Percentiles rank a stretch among this genome's conserved stretches.
phyloP scores from a whole-genome alignment of 1,284 basidiomycete species.

The Neonothopanus nambi region DNA sequence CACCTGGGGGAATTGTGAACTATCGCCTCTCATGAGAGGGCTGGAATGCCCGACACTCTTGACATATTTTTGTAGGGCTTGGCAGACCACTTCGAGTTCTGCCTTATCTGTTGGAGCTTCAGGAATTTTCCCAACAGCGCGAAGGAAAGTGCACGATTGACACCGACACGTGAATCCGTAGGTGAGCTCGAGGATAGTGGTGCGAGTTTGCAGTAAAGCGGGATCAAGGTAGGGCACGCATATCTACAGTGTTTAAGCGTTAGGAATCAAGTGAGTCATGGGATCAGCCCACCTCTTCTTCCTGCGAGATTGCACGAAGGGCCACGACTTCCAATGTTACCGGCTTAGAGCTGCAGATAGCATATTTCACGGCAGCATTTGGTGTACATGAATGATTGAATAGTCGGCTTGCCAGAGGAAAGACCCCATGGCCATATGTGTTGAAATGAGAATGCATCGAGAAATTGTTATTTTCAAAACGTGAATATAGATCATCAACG shows the following conservation, averaged over 20 bases:
- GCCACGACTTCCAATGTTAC: constrained; percentile 63
- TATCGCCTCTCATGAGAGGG: constrained; percentile 15
- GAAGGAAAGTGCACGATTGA: constrained; percentile 48
- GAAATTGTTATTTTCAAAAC: constrained; percentile 80
- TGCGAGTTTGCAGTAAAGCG: constrained; percentile 61
- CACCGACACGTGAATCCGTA: constrained; percentile 73
- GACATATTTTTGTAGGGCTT: constrained; percentile 39
- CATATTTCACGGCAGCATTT: constrained; percentile 67
- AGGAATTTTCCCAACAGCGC: constrained; percentile 35
- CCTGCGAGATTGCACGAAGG: constrained; percentile 50
- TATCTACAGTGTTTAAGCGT: constrained; percentile 42
- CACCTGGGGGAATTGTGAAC: constrained; percentile 38
- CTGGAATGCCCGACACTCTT: constrained; percentile 25
- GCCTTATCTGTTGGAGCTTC: constrained; percentile 32
- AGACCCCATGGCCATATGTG: constrained; percentile 69
- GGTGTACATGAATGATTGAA: constrained; percentile 81
- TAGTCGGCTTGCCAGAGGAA: constrained; percentile 67
- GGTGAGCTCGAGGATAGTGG: constrained; percentile 54
- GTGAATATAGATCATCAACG: constrained; percentile 42
- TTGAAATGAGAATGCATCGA: constrained; percentile 67
- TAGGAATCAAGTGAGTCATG: constrained; percentile 2
- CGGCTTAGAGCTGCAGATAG: constrained; percentile 35
- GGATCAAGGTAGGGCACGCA: constrained; percentile 76
- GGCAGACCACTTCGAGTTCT: constrained; percentile 34
- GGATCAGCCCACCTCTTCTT: constrained; percentile 56